Conservation (phyloP, 2,329 filamentous ascomycete genomes). For the Aspergillus oerlinghausenensis region DNA sequence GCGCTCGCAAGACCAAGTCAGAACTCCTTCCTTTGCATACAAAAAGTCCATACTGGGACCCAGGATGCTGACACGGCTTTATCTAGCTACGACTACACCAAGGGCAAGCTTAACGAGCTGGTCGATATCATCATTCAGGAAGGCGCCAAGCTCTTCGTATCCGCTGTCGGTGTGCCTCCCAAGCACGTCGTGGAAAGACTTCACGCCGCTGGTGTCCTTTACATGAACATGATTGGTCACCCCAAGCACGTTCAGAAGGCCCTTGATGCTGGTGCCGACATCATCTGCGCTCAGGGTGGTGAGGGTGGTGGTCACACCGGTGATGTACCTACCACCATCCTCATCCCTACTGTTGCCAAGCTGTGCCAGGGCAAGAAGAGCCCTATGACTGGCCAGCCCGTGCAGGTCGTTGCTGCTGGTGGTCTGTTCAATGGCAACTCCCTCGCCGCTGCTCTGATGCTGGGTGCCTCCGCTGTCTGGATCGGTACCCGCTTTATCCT, state of each 20-base stretch:
- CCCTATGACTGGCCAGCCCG: conserved; percentile 77
- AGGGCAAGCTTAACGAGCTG: conserved; percentile 92
- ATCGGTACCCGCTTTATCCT: conserved; percentile 95
- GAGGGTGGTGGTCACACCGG: conserved; percentile 97
- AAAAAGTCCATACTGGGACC: not conserved
- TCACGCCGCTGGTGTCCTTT: conserved; percentile 80
- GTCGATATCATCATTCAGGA: conserved; percentile 89
- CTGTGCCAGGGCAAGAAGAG: conserved; percentile 76
- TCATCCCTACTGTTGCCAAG: conserved; percentile 88
- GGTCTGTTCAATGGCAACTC: conserved; percentile 91
- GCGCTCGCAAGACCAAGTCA: conserved; percentile 89
- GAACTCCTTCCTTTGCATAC: conserved; percentile 10
- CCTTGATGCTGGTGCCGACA: conserved; percentile 83
- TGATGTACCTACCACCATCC: conserved; percentile 82
- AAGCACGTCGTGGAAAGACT: conserved; percentile 84
- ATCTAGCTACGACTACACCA: conserved; percentile 94
- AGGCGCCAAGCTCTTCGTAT: conserved; percentile 90
- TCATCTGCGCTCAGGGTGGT: conserved; percentile 97
- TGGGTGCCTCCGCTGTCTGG: conserved; percentile 91
- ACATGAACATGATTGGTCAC: conserved; percentile 99
- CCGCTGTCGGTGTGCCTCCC: conserved; percentile 89
- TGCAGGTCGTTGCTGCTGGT: conserved; percentile 89
- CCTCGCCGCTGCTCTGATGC: conserved; percentile 83
- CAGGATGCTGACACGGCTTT: conserved; percentile 8
- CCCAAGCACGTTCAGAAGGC: conserved; percentile 98